phyloP scores from a whole-genome alignment of 345 rosid species.

The Kandelia obovata region DNA sequence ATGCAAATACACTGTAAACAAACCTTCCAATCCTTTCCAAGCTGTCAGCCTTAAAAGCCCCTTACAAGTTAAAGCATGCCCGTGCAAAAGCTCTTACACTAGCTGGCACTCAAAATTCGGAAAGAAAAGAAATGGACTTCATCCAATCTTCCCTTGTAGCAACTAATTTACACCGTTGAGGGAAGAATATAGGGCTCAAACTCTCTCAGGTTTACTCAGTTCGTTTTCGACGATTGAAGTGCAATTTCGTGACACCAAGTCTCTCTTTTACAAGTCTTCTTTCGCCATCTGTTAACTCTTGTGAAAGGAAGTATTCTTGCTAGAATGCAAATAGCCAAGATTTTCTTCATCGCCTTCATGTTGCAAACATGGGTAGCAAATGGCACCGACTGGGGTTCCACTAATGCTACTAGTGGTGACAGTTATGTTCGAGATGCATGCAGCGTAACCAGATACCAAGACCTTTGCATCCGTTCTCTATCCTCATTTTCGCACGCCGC shows the following conservation, averaged over 20 bases:
- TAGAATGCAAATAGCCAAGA: slow-evolving; percentile 5
- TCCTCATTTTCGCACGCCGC: slow-evolving; percentile 58
- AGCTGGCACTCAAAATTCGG: neutral
- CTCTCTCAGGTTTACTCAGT: no score
- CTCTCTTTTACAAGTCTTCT: neutral
- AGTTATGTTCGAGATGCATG: slow-evolving; percentile 66
- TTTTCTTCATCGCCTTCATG: slow-evolving; percentile 14
- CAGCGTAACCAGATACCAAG: slow-evolving; percentile 58
- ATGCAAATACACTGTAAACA: slow-evolving; percentile 1
- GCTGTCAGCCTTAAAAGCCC: neutral
- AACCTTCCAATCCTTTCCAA: slow-evolving; percentile 12
- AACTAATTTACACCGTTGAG: neutral
- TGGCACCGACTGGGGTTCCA: neutral
- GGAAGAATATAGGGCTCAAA: no score
- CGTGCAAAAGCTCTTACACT: neutral
- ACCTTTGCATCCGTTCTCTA: slow-evolving; percentile 57
- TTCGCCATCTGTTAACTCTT: neutral
- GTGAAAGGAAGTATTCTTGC: neutral
- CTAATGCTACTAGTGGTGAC: slow-evolving; percentile 9
- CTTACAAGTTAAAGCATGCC: slow-evolving; percentile 9
- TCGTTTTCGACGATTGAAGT: no score
- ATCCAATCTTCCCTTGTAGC: neutral
- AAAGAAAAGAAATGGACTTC: neutral
- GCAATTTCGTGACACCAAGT: neutral
- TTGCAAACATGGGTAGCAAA: slow-evolving; percentile 28